Percentiles rank a stretch among this genome's conserved stretches.
phyloP scores from a whole-genome alignment of 768 basidiomycete species.

The Mycena metata region DNA sequence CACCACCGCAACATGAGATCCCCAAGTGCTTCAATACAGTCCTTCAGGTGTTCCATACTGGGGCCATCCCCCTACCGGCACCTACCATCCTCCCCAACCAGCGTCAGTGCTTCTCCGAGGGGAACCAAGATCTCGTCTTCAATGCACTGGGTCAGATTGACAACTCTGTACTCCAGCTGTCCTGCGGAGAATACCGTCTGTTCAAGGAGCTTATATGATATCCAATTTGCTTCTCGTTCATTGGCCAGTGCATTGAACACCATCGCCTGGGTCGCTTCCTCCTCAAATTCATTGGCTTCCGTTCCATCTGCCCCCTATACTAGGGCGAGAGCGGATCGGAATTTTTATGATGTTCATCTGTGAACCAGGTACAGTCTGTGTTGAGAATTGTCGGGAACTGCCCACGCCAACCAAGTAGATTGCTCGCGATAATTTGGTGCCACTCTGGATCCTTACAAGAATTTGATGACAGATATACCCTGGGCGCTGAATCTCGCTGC shows the following conservation, averaged over 20 bases:
- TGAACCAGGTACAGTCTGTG: neutral
- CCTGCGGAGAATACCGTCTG: neutral
- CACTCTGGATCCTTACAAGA: neutral
- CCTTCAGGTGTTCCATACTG: neutral
- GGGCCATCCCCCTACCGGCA: neutral
- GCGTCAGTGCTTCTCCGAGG: neutral
- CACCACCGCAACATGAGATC: neutral
- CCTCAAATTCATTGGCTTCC: neutral
- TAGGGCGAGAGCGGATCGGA: neutral
- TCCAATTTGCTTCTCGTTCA: neutral
- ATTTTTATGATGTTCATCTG: neutral
- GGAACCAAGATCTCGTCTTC: neutral
- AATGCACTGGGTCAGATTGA: neutral
- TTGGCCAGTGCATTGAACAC: neutral
- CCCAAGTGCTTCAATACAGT: neutral
- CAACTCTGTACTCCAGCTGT: neutral
- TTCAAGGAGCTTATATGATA: too few relatives aligned
- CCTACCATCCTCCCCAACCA: neutral
- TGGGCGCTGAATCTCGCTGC: too few relatives aligned
- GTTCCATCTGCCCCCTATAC: neutral
- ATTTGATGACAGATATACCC: too few relatives aligned
- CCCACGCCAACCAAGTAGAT: slow-evolving; percentile 7
- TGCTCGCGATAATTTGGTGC: neutral
- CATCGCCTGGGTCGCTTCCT: neutral
- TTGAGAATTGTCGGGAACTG: neutral